Base-by-base conservation (phyloP, 208 protist genomes). In the Trypanosoma melophagium region DNA sequence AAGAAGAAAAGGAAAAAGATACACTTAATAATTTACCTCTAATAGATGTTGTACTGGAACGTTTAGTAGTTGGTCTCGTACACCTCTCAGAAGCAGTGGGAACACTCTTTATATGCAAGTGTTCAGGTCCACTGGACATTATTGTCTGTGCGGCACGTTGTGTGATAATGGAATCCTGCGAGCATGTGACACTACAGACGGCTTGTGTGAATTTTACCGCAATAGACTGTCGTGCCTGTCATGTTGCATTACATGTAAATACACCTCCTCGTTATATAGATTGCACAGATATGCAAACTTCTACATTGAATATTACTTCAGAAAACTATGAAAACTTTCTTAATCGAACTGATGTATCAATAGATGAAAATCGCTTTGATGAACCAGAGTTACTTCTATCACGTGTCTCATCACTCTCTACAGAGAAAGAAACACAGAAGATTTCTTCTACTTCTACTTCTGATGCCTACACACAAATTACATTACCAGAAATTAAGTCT, bases 201-300 rank as follows among this genome's bases (percentile, higher is more conserved):
- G 79, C 86, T 0, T 93, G 87, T 51, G 22, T 65, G n/a, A 45
- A 68, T 28, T 87, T 94, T 55, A 65, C 54, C 7, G 85, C 86
- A 0, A 68, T 51, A 0, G 65, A 90, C 55, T 96, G 82, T 51
- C 71, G 71, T 4, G 65, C 74, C 28, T 94, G 87, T 69, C 85
- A 91, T 62, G 47, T 83, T 25, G 85, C 90, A 9, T 76, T 91
- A n/a, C 84, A 93, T 65, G 81, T 88, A 4, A 94, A 93, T 65
- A 76, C 71, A 16, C 56, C 25, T 0, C 90, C 90, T 19, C 64
- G 49, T 45, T 91, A 84, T 62, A 61, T 77, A 40, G 69, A 69
- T 17, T 92, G 90, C 62, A 60, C 63, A 7, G 59, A 56, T 22
- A 83, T 96, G 73, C 63, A 78, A 24, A 71, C 78, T 9, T 93